phyloP scores from a whole-genome alignment of 176 grass and related monocot species.

The Aechmea fasciata region DNA sequence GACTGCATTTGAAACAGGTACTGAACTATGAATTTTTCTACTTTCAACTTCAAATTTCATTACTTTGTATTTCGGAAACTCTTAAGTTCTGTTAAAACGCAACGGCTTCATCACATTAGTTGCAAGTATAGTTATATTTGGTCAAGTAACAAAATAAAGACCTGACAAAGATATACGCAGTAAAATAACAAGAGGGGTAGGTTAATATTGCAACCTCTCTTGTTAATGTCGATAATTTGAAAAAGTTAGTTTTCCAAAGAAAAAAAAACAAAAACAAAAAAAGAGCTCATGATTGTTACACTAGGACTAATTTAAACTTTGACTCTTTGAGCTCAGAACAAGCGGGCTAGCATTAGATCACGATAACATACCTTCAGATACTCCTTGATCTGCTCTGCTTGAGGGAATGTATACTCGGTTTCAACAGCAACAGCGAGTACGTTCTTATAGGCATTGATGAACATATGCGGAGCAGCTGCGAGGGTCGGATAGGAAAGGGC shows the following conservation, averaged over 20 bases:
- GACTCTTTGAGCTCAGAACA: no score
- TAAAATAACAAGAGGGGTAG: no score
- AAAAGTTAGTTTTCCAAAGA: background rate
- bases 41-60: no score
- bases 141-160: background rate
- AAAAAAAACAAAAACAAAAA: background rate
- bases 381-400: conserved; percentile 83
- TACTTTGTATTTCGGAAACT: no score
- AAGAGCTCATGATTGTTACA: no score
- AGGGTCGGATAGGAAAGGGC: conserved; percentile 65
- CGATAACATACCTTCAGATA: conserved; percentile 56
- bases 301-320: no score
- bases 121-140: no score
- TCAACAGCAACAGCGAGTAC: conserved; percentile 76
- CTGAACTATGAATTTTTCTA: no score
- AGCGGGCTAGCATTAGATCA: background rate
- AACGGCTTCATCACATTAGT: no score
- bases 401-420: conserved; percentile 58
- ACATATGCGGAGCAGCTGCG: conserved; percentile 73
- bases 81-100: no score
- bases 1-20: no score
- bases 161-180: background rate
- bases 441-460: conserved; percentile 83
- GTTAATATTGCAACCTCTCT: no score
- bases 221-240: background rate